Evolutionary conservation across 2,329 filamentous ascomycete species (phyloP).

Genomic region (Ambrosiella xylebori): DNA sequence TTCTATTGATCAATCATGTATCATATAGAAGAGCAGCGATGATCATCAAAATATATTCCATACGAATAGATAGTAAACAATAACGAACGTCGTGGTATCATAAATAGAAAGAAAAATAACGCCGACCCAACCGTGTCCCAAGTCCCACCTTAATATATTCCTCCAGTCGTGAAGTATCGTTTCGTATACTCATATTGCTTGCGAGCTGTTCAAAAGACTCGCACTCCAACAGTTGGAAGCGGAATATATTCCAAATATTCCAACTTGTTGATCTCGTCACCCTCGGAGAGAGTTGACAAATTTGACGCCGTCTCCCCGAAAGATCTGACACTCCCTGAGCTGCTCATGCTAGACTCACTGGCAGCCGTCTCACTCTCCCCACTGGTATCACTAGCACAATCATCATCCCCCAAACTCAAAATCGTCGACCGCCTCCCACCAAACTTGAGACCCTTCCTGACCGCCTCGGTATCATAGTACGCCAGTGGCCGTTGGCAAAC

Average conservation of each 20-base stretch:
- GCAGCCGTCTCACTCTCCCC: background rate
- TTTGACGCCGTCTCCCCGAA: background rate
- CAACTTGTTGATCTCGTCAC: constrained; percentile 4
- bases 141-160: background rate
- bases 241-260: constrained; percentile 12
- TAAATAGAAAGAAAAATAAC: background rate
- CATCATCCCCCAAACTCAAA: background rate
- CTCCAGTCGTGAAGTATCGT: background rate
- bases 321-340: constrained; percentile 1
- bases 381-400: constrained; percentile 5
- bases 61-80: background rate
- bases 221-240: background rate
- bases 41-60: background rate
- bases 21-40: background rate
- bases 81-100: constrained; percentile 6
- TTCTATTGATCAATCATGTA: background rate
- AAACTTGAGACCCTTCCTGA: background rate
- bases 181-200: background rate
- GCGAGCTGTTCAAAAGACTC: background rate
- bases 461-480: constrained; percentile 8
- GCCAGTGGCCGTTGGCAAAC: constrained; percentile 7
- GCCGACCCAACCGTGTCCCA: background rate
- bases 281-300: constrained; percentile 4
- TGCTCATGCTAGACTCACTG: background rate
- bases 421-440: background rate